These are phyloP conservation scores for Yarrowia sp. DNA, from an alignment of 805 yeast genomes.

Conservation along the genomic window DNA sequence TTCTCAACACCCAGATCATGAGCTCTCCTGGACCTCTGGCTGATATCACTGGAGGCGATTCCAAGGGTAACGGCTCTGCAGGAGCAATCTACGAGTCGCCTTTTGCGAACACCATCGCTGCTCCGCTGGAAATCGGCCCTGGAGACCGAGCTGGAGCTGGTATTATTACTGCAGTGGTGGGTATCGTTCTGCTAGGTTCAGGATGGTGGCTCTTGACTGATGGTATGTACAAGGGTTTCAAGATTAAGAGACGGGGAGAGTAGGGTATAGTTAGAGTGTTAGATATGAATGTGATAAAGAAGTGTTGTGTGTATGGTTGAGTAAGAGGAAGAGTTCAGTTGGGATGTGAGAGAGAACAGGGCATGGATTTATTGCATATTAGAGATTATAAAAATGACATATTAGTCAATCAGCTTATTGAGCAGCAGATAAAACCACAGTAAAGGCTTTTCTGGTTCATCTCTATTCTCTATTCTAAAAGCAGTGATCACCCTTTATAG, in stretches of 20 bases:
- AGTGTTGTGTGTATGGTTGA: no score
- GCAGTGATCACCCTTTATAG: no score
- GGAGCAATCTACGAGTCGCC: slow-evolving; percentile 52
- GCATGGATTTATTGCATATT: no score
- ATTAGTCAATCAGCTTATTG: no score
- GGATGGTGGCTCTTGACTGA: slow-evolving; percentile 43
- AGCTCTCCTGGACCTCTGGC: slow-evolving; percentile 64
- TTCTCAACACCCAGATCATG: slow-evolving; percentile 55
- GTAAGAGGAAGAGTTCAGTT: no score
- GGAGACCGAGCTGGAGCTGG: slow-evolving; percentile 45
- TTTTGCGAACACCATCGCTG: slow-evolving; percentile 5
- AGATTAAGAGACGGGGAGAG: not conserved
- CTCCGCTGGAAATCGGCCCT: slow-evolving; percentile 40
- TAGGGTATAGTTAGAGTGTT: no score
- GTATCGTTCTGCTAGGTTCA: slow-evolving; percentile 39
- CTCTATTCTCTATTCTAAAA: no score
- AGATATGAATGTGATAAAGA: no score
- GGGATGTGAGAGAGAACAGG: no score
- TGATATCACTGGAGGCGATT: slow-evolving; percentile 69
- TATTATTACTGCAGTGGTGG: slow-evolving; percentile 44
- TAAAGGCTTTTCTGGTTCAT: no score
- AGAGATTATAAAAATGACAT: no score
- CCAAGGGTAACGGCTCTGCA: slow-evolving; percentile 70
- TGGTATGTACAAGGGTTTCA: slow-evolving; percentile 9
- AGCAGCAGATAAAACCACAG: no score